Evolutionary conservation across 192 early-diverging fungal genomes (phyloP).

Genomic region (Paraglomus occultum): DNA sequence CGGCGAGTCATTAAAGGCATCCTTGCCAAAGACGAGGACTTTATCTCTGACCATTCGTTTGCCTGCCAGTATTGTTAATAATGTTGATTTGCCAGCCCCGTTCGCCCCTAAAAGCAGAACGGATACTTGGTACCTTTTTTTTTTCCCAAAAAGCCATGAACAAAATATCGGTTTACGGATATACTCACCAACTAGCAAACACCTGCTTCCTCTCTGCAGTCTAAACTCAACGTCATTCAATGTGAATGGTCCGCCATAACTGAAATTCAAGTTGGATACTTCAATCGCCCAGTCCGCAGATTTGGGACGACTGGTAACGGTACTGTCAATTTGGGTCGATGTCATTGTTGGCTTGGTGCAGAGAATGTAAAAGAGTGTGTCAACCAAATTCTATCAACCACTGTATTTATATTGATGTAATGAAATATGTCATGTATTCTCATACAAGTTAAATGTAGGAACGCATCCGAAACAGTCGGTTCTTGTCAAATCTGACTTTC

Average conservation of each 20-base stretch:
- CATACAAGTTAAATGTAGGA: no score
- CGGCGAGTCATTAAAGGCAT: constrained; percentile 64
- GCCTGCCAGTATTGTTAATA: constrained; percentile 68
- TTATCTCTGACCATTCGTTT: constrained; percentile 60
- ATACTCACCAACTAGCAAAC: constrained; percentile 71
- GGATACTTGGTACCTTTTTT: background rate
- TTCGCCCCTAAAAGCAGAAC: constrained; percentile 23
- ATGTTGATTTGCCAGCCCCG: constrained; percentile 60
- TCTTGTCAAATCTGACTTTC: no score
- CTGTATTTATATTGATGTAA: no score
- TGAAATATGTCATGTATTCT: no score
- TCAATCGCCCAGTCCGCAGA: constrained; percentile 37
- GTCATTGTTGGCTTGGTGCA: no score
- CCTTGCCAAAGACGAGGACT: constrained; percentile 58
- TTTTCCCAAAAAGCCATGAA: background rate
- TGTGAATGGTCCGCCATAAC: constrained; percentile 57
- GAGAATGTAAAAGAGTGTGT: no score
- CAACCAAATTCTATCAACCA: no score
- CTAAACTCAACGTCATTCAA: constrained; percentile 52
- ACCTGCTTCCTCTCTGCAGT: constrained; percentile 55
- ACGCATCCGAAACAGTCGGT: no score
- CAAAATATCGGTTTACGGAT: constrained; percentile 11
- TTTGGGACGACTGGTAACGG: no score
- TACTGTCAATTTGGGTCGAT: no score
- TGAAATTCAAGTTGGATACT: constrained; percentile 54